A percentile compares a stretch with the other conserved stretches of the same genome.
Evolutionary conservation across 2,329 filamentous ascomycete genomes (phyloP).

Genomic region (Colletotrichum liaoningense): DNA sequence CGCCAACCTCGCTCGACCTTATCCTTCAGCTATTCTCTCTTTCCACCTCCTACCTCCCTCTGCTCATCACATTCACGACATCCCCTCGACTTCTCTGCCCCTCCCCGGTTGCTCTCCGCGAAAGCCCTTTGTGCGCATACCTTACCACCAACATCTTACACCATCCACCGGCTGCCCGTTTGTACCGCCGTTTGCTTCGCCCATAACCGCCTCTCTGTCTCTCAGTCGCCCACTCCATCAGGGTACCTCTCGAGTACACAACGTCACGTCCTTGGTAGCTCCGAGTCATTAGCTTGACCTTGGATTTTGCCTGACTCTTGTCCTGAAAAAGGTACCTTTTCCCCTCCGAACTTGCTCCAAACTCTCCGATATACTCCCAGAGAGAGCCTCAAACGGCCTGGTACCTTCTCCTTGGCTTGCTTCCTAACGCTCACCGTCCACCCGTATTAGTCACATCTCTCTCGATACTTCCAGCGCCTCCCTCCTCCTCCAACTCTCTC

Average conservation of each 20-base stretch:
- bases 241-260: slow-evolving; percentile 17
- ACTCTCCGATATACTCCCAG: slow-evolving; percentile 9
- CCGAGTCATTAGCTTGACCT: slow-evolving; percentile 40
- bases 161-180: background rate
- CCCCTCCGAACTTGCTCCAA: slow-evolving; percentile 1
- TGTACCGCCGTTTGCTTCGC: slow-evolving; percentile 26
- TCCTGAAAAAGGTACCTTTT: slow-evolving; percentile 27
- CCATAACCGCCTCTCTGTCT: background rate
- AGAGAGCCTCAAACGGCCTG: slow-evolving; percentile 30
- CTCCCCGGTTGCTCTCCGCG: background rate
- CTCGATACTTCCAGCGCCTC: slow-evolving; percentile 10
- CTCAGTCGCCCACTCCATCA: background rate
- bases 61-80: slow-evolving; percentile 16
- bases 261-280: slow-evolving; percentile 26
- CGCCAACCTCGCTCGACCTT: slow-evolving; percentile 26
- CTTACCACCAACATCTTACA: background rate
- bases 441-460: slow-evolving; percentile 35
- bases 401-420: slow-evolving; percentile 19
- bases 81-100: slow-evolving; percentile 28
- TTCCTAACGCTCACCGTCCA: slow-evolving; percentile 27
- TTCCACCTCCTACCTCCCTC: slow-evolving; percentile 1
- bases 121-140: background rate
- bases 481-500: background rate
- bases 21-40: background rate
- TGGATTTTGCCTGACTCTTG: slow-evolving; percentile 34